phyloP scores from a whole-genome alignment of 495 filamentous ascomycete species.

The Tuber indicum region DNA sequence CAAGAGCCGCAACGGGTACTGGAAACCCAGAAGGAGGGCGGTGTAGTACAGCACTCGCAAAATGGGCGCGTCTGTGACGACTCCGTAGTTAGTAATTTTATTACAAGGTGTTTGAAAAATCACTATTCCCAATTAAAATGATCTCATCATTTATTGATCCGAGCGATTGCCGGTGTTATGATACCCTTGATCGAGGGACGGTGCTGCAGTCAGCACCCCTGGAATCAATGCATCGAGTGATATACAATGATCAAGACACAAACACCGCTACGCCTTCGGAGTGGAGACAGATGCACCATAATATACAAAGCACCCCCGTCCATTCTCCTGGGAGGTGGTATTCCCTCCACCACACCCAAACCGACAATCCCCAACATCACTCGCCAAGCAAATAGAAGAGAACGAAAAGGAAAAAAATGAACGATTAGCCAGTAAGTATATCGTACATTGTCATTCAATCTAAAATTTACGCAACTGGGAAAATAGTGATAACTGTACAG shows the following conservation, averaged over 20 bases:
- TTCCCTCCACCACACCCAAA: neutral
- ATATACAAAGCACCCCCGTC: neutral
- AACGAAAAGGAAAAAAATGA: neutral
- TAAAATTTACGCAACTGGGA: neutral
- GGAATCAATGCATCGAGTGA: neutral
- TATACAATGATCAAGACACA: neutral
- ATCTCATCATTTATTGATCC: neutral
- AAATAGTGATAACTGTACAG: neutral
- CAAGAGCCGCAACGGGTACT: neutral
- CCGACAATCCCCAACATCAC: neutral
- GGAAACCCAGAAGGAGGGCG: neutral
- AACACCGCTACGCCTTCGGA: neutral
- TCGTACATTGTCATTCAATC: neutral
- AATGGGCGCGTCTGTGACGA: neutral
- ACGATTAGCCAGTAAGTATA: neutral
- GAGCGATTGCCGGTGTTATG: neutral
- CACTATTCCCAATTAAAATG: neutral
- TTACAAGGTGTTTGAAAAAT: neutral
- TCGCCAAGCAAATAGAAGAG: neutral
- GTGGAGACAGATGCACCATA: neutral
- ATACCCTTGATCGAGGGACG: neutral
- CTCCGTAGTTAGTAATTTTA: neutral
- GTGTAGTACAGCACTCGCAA: neutral
- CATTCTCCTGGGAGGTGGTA: neutral
- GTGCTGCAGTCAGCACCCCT: neutral